Base-by-base conservation (phyloP, 2,329 filamentous ascomycete genomes). In the Fusarium hostae region DNA sequence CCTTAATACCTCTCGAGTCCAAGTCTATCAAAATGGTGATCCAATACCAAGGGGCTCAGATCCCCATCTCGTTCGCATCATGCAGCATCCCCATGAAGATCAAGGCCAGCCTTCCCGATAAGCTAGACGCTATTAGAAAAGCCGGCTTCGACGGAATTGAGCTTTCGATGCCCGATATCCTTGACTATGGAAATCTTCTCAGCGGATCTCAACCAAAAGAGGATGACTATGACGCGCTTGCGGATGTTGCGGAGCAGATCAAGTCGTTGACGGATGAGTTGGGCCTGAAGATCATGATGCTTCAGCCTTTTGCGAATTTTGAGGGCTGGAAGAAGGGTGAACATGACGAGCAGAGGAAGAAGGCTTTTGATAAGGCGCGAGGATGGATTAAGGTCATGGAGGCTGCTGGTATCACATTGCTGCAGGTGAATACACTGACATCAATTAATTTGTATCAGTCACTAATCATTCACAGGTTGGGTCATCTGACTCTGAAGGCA, bases 271-370 rank as follows among this genome's bases (percentile, higher is more conserved):
- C 87, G 52, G 81, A 86, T 30, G 82, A 86, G 15, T 82, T 89
- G 37, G 80, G 82, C 0, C 80, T 94, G 3, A 82, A 85, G 39
- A 86, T 94, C 61, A 85, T 94, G 78, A 91, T 94, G 83, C 80
- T 94, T 9, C 92, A 95, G 75, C 92, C 92, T 0, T 94, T 95
- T 74, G 83, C 89, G 20, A 92, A 94, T 74, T 94, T 94, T 63
- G 92, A 95, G 74, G 92, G 92, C 2, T 95, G 92, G 92, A 82
- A 85, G 1, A 82, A 84, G 43, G 88, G 44, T 0, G 28, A 60
- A 2, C 48, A 84, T 0, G 88, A 87, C 3, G 74, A 82, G 2
- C 87, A 91, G 77, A 83, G 91, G 6, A 80, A 87, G 9, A 87
- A 91, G 56, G 91, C 90, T 0, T 92, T 92, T 70, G 80, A 82